A percentile compares a stretch with the other conserved stretches of the same genome.
Conservation (phyloP, 345 rosid genomes). For the Eucalyptus cloeziana region DNA sequence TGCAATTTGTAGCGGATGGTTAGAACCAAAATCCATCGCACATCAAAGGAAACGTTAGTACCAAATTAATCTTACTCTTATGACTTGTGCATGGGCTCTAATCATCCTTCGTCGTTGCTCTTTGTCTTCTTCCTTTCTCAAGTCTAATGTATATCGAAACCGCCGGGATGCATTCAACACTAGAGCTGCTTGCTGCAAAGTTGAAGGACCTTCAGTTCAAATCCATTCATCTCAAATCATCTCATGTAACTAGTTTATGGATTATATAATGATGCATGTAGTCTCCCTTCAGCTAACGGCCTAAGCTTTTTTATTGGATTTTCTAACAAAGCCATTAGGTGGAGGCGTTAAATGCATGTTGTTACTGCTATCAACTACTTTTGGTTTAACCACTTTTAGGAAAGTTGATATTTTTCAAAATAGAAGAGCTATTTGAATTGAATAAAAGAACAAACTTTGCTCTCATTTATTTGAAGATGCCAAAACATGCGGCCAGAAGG, state of each 20-base stretch:
- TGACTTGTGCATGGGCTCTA: conserved; percentile 94
- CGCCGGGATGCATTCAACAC: conserved; percentile 95
- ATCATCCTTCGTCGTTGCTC: conserved; percentile 69
- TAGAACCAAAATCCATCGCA: neutral
- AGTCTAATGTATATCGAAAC: conserved; percentile 93
- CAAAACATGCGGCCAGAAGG: neutral
- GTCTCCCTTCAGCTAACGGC: neutral
- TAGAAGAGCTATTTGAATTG: neutral
- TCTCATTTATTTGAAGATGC: neutral
- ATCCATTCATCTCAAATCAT: neutral
- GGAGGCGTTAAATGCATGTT: neutral
- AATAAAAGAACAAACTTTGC: neutral
- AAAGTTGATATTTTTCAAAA: neutral
- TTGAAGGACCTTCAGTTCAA: neutral
- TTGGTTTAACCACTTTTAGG: neutral
- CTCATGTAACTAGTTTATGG: neutral
- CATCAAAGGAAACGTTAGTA: neutral
- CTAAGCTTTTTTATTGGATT: neutral
- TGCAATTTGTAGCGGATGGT: neutral
- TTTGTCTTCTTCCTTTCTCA: conserved; percentile 70
- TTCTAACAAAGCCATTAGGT: neutral
- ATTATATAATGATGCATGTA: neutral
- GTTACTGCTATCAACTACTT: neutral
- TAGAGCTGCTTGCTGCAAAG: conserved; percentile 77
- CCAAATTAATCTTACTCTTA: conserved; percentile 39